Conservation (phyloP, 2,329 filamentous ascomycete genomes). For the Fusarium sp. region DNA sequence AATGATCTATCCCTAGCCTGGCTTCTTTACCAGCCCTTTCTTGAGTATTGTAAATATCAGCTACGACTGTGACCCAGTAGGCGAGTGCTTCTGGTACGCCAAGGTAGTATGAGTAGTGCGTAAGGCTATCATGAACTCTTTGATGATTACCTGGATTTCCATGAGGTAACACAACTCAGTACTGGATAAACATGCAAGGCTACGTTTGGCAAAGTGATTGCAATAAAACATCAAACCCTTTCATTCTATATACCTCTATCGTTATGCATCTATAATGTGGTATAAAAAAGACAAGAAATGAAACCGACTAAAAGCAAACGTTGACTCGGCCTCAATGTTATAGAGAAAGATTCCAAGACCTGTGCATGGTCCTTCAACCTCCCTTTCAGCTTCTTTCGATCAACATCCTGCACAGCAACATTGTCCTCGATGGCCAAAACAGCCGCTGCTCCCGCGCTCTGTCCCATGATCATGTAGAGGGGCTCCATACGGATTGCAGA, state of each 20-base stretch:
- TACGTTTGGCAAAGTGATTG: not conserved
- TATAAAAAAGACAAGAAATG: not conserved
- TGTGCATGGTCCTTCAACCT: conserved; percentile 3
- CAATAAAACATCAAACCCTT: not conserved
- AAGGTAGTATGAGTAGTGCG: not conserved
- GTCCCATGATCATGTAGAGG: conserved; percentile 19
- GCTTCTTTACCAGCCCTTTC: not conserved
- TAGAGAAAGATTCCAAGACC: not conserved
- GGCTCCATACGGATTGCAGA: conserved; percentile 23
- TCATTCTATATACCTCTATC: not conserved
- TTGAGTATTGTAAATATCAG: not conserved
- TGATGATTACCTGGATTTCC: not conserved
- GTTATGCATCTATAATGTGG: not conserved
- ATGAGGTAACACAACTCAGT: not conserved
- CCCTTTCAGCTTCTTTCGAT: conserved; percentile 2
- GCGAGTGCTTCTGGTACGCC: not conserved
- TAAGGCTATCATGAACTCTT: too few relatives aligned
- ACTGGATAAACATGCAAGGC: not conserved
- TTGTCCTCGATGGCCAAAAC: conserved; percentile 26
- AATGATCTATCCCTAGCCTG: not conserved
- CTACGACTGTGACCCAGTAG: not conserved
- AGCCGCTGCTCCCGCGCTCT: conserved; percentile 22
- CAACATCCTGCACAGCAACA: conserved; percentile 19
- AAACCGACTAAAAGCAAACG: not conserved
- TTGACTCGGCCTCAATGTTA: not conserved